These are phyloP conservation scores for Colletotrichum brevisporum DNA, from an alignment of 2,329 filamentous ascomycete species.

Conservation along the genomic window DNA sequence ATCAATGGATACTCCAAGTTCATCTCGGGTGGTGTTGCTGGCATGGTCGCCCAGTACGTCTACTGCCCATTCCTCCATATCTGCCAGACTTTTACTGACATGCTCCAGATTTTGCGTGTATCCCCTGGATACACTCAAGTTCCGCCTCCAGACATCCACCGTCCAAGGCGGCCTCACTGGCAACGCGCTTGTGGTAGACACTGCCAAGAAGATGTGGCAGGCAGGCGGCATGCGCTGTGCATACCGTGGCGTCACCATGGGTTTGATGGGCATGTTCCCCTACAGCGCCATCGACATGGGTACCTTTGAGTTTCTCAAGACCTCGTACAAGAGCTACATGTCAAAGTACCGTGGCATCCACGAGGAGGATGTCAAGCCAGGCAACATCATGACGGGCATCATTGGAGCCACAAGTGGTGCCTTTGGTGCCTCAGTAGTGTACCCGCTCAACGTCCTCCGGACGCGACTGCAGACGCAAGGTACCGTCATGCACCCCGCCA, in stretches of 20 bases:
- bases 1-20: conserved; percentile 92
- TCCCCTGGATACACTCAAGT: conserved; percentile 87
- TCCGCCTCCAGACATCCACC: conserved; percentile 92
- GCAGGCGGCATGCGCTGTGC: conserved; percentile 81
- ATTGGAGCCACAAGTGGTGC: conserved; percentile 94
- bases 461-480: conserved; percentile 95
- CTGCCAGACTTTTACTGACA: neutral
- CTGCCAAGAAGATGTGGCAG: conserved; percentile 87
- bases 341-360: conserved; percentile 78
- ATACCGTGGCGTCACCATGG: conserved; percentile 95
- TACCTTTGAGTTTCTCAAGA: conserved; percentile 94
- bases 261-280: conserved; percentile 95
- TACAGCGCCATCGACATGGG: conserved; percentile 97
- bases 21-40: conserved; percentile 88
- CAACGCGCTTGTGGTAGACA: conserved; percentile 85
- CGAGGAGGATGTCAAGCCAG: conserved; percentile 86
- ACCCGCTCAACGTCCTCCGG: conserved; percentile 92
- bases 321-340: conserved; percentile 77
- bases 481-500: conserved; percentile 89
- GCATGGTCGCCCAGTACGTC: conserved; percentile 90
- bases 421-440: conserved; percentile 92
- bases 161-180: conserved; percentile 88
- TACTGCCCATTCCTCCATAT: neutral
- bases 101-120: conserved; percentile 85
- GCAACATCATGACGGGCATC: conserved; percentile 86